Percentiles rank a stretch among this genome's conserved stretches.
Evolutionary conservation across 306 rosid genomes (phyloP).

Genomic region (Corylus heterophylla): DNA sequence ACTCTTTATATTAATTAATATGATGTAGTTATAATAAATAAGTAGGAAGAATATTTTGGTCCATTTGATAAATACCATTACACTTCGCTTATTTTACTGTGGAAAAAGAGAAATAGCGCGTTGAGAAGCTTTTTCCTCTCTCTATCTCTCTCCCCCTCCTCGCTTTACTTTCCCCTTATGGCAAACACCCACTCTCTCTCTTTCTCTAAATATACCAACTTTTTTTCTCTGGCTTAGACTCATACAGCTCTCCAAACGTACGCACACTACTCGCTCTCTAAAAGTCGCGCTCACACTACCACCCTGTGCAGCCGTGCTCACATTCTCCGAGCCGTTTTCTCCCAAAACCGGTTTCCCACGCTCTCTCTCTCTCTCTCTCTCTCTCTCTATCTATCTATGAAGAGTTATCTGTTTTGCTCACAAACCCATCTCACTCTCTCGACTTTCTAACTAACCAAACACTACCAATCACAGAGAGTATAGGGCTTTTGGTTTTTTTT

Average conservation of each 20-base stretch:
- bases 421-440: background rate
- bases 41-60: too few relatives aligned
- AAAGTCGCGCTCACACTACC: slow-evolving; percentile 13
- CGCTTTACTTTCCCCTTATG: background rate
- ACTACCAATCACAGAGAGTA: background rate
- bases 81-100: background rate
- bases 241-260: slow-evolving; percentile 29
- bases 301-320: background rate
- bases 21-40: too few relatives aligned
- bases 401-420: slow-evolving; percentile 3
- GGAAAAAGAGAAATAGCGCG: too few relatives aligned
- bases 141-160: background rate
- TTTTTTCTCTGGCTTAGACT: slow-evolving; percentile 28
- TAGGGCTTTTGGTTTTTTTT: background rate
- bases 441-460: background rate
- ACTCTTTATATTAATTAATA: too few relatives aligned
- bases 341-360: background rate
- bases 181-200: background rate
- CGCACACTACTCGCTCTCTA: background rate
- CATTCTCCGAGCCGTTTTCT: slow-evolving; percentile 27
- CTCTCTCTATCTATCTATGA: background rate
- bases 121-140: too few relatives aligned
- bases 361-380: background rate
- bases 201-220: background rate
- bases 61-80: too few relatives aligned